Evolutionary conservation across 495 filamentous ascomycete genomes (phyloP), one percentile per base, ranked within the genome.

Genomic region (Trypethelium eluteriae): DNA sequence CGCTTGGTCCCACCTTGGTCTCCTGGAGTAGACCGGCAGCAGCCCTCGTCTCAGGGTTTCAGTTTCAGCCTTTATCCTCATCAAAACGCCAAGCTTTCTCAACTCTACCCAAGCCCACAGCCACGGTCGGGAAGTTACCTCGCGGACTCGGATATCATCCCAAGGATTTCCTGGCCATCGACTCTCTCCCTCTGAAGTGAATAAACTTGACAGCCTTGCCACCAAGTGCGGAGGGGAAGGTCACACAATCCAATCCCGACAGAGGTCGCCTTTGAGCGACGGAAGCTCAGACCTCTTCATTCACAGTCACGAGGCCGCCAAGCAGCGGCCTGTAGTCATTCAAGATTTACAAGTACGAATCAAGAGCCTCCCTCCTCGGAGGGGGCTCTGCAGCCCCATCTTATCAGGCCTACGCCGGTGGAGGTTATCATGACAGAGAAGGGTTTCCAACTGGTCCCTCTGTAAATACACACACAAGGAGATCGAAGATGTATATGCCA

Each of bases 311-410:
- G 18, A 18, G 53, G 53, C 53, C 53, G 53, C 32, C 53, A 36
- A 59, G 53, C 53, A 59, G 53, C 53, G 53, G 53, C 53, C 53
- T 35, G 5, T 2, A 34, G 5, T 59, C 53, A 59, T 35, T 59
- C 83, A 86, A 85, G 75, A 86, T 85, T 81, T 78, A 76, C 74
- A 80, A 80, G 67, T 83, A 85, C 79, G 83, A 82, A 73, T 84
- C 85, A 38, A 78, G 82, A 71, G 81, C 83, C 72, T 88, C 86
- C 80, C 84, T 89, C 71, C 79, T 89, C 67, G 86, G 85, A 77
- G 84, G 83, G 72, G 76, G 74, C 57, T 79, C 81, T 39, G 77
- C 79, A 34, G 83, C 86, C 73, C 80, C 80, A 63, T 77, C 80
- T 25, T 84, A 82, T 71, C 75, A 76, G 62, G 76, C 75, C 38